A percentile compares a stretch with the other conserved stretches of the same genome.
phyloP scores from a whole-genome alignment of 176 grass and related monocot genomes.

The Eleusine indica region DNA sequence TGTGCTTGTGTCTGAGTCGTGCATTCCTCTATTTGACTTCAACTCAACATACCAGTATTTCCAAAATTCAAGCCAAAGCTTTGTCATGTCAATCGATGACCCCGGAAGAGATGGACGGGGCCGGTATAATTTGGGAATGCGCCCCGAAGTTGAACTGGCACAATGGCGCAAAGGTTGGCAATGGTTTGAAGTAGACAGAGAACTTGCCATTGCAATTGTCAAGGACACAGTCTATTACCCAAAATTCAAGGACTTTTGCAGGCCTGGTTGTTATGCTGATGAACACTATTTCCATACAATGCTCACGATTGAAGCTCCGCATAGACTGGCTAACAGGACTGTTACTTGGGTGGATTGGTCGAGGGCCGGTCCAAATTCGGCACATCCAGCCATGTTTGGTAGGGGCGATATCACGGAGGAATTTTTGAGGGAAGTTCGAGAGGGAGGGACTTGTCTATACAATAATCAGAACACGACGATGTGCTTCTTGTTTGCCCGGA shows the following conservation, averaged over 20 bases:
- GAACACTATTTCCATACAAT: conserved; percentile 97
- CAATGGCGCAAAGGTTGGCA: conserved; percentile 97
- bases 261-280: conserved; percentile 79
- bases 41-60: conserved; percentile 84
- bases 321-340: conserved; percentile 80
- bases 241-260: conserved; percentile 91
- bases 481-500: conserved; percentile 86
- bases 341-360: conserved; percentile 93
- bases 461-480: conserved; percentile 56
- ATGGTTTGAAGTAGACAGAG: conserved; percentile 85
- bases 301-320: conserved; percentile 78
- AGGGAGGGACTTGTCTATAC: conserved; percentile 67
- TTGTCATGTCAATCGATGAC: conserved; percentile 70
- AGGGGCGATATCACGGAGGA: conserved; percentile 61
- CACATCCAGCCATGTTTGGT: conserved; percentile 95
- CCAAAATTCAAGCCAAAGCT: conserved; percentile 67
- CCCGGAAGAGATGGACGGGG: conserved; percentile 84
- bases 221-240: conserved; percentile 75
- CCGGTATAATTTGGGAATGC: conserved; percentile 79
- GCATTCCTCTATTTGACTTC: conserved; percentile 83
- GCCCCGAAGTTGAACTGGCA: conserved; percentile 74
- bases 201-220: conserved; percentile 59
- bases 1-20: conserved; percentile 87
- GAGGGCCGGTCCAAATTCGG: conserved; percentile 57
- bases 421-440: conserved; percentile 69